Conservation (phyloP, 2,329 filamentous ascomycete species). For the Aspergillus flavus region DNA sequence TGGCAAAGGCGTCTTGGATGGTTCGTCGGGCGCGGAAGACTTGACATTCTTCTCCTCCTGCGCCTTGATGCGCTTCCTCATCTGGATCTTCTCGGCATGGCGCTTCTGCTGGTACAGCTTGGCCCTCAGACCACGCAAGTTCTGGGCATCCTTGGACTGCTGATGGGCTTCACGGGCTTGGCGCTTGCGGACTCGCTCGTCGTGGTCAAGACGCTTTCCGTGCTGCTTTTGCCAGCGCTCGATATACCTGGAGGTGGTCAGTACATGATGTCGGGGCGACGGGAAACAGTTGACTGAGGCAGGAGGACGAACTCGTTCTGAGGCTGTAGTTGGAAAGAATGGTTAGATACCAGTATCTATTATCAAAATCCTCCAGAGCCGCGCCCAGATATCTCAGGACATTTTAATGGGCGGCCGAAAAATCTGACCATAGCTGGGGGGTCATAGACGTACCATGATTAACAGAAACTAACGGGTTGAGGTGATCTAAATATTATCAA, state of each 20-base stretch:
- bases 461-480: conserved; percentile 18
- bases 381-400: background rate
- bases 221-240: conserved; percentile 74
- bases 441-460: conserved; percentile 35
- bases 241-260: conserved; percentile 55
- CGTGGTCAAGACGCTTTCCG: conserved; percentile 70
- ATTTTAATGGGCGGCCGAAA: no score
- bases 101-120: conserved; percentile 94
- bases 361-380: background rate
- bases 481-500: conserved; percentile 6
- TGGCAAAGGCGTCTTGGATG: conserved; percentile 76
- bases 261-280: conserved; percentile 6
- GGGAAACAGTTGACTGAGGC: conserved; percentile 12
- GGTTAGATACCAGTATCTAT: conserved; percentile 9
- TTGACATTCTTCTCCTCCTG: conserved; percentile 98
- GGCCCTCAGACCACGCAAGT: conserved; percentile 84
- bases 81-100: conserved; percentile 97
- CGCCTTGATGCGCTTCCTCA: conserved; percentile 90
- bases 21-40: conserved; percentile 74
- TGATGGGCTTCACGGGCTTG: conserved; percentile 87
- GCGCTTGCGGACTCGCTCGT: conserved; percentile 86
- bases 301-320: conserved; percentile 47
- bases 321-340: conserved; percentile 28
- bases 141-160: conserved; percentile 86
- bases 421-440: background rate